These are phyloP conservation scores for Plasmodium reichenowi DNA, from an alignment of 169 alveolate species.

Conservation along the genomic window DNA sequence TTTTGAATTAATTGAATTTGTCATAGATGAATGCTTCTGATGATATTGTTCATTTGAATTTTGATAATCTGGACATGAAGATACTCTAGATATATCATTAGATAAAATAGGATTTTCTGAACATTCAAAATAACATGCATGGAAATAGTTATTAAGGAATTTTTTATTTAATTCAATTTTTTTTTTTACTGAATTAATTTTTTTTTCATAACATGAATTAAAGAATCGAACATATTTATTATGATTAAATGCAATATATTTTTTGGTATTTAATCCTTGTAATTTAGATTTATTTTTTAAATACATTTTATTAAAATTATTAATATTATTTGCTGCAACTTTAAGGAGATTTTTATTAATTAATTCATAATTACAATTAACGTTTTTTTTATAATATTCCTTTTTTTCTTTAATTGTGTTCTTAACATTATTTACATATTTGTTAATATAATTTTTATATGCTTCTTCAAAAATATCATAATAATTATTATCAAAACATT, in stretches of 20 bases:
- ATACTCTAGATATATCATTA: constrained; percentile 23
- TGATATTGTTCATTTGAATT: constrained; percentile 10
- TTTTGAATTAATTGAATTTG: constrained; percentile 1
- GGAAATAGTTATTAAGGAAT: constrained; percentile 28
- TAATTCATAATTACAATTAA: constrained; percentile 18
- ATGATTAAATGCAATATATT: constrained; percentile 37
- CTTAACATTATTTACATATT: constrained; percentile 16
- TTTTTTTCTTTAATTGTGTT: neutral
- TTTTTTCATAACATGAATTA: constrained; percentile 16
- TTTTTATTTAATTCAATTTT: constrained; percentile 35
- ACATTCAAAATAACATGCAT: constrained; percentile 49
- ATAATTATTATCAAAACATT: constrained; percentile 23
- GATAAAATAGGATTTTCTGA: constrained; percentile 4
- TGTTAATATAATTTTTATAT: constrained; percentile 26
- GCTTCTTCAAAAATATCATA: constrained; percentile 36
- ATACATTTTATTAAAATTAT: neutral
- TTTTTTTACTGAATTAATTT: constrained; percentile 26
- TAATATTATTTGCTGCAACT: constrained; percentile 15
- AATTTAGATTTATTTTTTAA: constrained; percentile 3
- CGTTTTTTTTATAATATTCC: neutral
- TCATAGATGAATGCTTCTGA: neutral
- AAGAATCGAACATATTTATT: constrained; percentile 10
- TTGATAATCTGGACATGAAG: constrained; percentile 30
- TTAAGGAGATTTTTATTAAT: neutral
- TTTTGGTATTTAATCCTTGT: neutral